Base-by-base conservation (phyloP, 176 grass and related monocot genomes). In the Ensete glaucum region DNA sequence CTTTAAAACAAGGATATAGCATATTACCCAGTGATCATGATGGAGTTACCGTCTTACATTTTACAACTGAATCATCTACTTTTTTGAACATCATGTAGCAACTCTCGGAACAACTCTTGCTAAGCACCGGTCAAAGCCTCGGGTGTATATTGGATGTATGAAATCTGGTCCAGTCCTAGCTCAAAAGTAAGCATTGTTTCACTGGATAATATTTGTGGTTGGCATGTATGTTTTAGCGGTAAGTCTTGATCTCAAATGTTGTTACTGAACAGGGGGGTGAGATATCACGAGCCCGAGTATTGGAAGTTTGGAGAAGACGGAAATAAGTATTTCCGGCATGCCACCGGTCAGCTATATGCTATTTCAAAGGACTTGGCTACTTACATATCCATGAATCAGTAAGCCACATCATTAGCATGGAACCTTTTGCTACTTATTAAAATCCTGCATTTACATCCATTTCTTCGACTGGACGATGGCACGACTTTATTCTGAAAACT, bases 111-210 rank as follows among this genome's bases (percentile, higher is more conserved):
- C 85, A 52, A 88, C 80, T 48, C 54, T 97, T 9, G 71, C 79
- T 58, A 90, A 78, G 23, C 90, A 97, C 69, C 83, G 85, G 1
- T 89, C 90, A 0, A 97, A 88, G 76, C 90, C 94, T 67, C 80
- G 90, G 67, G 68, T 88, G 29, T 97, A 97, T 55, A 80, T 93
- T 2, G 94, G 94, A 14, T 97, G 94, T 85, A 97, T 97, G 94
- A 97, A 97, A 73, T 89, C 90, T 27, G 94, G 90, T 14, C 90
- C 90, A 26, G 94, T 97, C 27, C 78, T 93, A 2, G 90, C 94
- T 80, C 90, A 97, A 83, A 87, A 97, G 94, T 97, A 93, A 85
- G 89, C 69, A 70, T 43, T 52, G 54, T 51, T 2, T 43, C 25
- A 23, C 16, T 23, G 53, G 51, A 53, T 48, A 64, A 43, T 58